Evolutionary conservation across 2,329 filamentous ascomycete species (phyloP).

Genomic region (Aspergillus floridensis): DNA sequence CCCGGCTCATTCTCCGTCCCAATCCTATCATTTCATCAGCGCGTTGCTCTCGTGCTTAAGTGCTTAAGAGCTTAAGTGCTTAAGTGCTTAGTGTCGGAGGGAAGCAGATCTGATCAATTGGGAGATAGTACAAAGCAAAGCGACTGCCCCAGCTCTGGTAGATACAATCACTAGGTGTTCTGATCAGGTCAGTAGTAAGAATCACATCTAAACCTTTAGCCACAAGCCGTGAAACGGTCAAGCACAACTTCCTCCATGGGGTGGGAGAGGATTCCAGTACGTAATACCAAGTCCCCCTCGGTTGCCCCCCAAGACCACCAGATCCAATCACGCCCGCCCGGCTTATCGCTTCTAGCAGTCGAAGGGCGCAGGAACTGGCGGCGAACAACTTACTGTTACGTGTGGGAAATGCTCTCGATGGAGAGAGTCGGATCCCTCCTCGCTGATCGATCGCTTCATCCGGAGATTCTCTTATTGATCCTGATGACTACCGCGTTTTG

Average conservation of each 20-base stretch:
- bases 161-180: too few relatives aligned
- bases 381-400: slow-evolving; percentile 28
- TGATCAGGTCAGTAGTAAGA: too few relatives aligned
- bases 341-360: slow-evolving; percentile 27
- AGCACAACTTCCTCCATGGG: too few relatives aligned
- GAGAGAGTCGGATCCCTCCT: slow-evolving; percentile 14
- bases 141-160: too few relatives aligned
- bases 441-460: slow-evolving; percentile 14
- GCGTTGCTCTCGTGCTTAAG: too few relatives aligned
- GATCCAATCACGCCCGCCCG: slow-evolving; percentile 29
- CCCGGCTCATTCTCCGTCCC: neutral
- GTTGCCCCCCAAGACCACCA: slow-evolving; percentile 13
- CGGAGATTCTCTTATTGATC: slow-evolving; percentile 20
- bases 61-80: too few relatives aligned
- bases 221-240: neutral
- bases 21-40: too few relatives aligned
- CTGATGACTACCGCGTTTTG: slow-evolving; percentile 11
- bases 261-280: slow-evolving; percentile 22
- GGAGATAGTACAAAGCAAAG: too few relatives aligned
- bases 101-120: too few relatives aligned
- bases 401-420: slow-evolving; percentile 23
- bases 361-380: slow-evolving; percentile 7
- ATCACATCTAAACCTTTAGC: too few relatives aligned
- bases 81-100: too few relatives aligned
- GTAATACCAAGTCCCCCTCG: slow-evolving; percentile 30